A percentile compares a stretch with the other conserved stretches of the same genome.
Evolutionary conservation across 1,139 yeast species (phyloP).

Genomic region (Pichia sp.): DNA sequence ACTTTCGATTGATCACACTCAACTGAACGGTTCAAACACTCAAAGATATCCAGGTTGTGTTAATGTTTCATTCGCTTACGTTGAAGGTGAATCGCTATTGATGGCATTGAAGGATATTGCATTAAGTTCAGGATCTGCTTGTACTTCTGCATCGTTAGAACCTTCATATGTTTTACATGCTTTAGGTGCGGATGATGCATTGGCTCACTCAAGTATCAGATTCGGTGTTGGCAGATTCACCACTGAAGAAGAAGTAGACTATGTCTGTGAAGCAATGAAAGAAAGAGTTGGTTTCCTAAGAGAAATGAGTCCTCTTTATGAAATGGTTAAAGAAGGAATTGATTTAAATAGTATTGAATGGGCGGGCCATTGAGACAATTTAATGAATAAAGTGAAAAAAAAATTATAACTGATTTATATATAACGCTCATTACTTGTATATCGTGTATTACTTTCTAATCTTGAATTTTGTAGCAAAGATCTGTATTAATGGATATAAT

Average conservation of each 20-base stretch:
- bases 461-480: too few relatives aligned
- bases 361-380: slow-evolving; percentile 69
- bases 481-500: too few relatives aligned
- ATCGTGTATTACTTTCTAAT: too few relatives aligned
- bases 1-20: slow-evolving; percentile 78
- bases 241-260: slow-evolving; percentile 92
- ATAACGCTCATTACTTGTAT: too few relatives aligned
- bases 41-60: slow-evolving; percentile 88
- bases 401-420: too few relatives aligned
- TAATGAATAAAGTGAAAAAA: background rate
- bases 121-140: slow-evolving; percentile 94
- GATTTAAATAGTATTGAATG: slow-evolving; percentile 91
- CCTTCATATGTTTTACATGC: slow-evolving; percentile 97
- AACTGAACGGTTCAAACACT: slow-evolving; percentile 74
- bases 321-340: slow-evolving; percentile 98
- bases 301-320: slow-evolving; percentile 95
- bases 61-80: slow-evolving; percentile 90
- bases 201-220: slow-evolving; percentile 95
- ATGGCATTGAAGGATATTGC: slow-evolving; percentile 99
- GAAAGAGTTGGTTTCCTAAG: slow-evolving; percentile 89
- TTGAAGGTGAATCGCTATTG: slow-evolving; percentile 94
- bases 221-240: slow-evolving; percentile 97
- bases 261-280: slow-evolving; percentile 78
- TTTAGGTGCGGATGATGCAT: slow-evolving; percentile 94
- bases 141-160: slow-evolving; percentile 96